Conservation (phyloP, 2,329 filamentous ascomycete genomes). For the Gyromitra esculenta region DNA sequence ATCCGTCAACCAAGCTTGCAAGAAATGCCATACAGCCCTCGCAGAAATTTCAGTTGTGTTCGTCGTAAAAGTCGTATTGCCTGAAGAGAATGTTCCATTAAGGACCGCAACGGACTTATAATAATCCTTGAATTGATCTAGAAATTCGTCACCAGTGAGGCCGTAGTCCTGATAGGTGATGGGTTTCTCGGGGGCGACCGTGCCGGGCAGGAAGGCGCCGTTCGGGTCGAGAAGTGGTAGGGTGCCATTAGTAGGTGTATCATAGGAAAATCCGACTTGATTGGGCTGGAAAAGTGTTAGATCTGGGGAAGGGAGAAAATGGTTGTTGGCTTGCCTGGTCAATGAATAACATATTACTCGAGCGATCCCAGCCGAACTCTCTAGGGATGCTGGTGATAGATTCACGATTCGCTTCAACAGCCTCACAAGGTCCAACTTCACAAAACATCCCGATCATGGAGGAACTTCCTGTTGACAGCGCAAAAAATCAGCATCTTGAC, state of each 20-base stretch:
- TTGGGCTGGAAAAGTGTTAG: slow-evolving; percentile 67
- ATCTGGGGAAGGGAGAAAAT: neutral
- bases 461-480: slow-evolving; percentile 61
- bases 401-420: slow-evolving; percentile 63
- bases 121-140: neutral
- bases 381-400: slow-evolving; percentile 67
- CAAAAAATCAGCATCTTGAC: neutral
- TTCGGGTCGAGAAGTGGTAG: slow-evolving; percentile 58
- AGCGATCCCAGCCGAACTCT: slow-evolving; percentile 73
- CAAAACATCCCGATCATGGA: slow-evolving; percentile 73
- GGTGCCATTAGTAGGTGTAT: slow-evolving; percentile 71
- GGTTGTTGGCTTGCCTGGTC: slow-evolving; percentile 58
- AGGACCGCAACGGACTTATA: slow-evolving; percentile 56
- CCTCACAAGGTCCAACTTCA: slow-evolving; percentile 68
- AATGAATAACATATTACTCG: slow-evolving; percentile 67
- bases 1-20: slow-evolving; percentile 69
- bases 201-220: slow-evolving; percentile 32
- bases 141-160: slow-evolving; percentile 58
- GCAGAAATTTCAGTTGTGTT: slow-evolving; percentile 69
- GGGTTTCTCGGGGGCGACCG: slow-evolving; percentile 37
- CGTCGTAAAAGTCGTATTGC: slow-evolving; percentile 64
- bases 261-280: slow-evolving; percentile 75
- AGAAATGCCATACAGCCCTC: slow-evolving; percentile 72
- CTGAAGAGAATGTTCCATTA: slow-evolving; percentile 74
- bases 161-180: slow-evolving; percentile 38